A percentile compares a stretch with the other conserved stretches of the same genome.
These are phyloP conservation scores for Sicyos baderoa DNA, from an alignment of 306 rosid species.

Conservation along the genomic window DNA sequence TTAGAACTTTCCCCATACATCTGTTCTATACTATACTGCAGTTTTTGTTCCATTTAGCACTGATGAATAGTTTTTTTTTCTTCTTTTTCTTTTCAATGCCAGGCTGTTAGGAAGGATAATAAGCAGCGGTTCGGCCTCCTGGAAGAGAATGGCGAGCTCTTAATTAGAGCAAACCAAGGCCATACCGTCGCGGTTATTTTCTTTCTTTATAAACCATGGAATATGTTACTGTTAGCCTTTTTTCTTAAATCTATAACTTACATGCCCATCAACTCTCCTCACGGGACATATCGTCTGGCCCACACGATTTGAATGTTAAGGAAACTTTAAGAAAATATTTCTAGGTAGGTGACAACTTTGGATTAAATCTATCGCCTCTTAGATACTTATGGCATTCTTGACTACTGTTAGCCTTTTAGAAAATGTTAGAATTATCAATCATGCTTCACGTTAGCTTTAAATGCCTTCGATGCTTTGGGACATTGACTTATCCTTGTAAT, in stretches of 20 bases:
- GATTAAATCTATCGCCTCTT: too few species aligned
- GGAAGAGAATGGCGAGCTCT: slow-evolving; percentile 72
- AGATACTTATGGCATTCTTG: too few species aligned
- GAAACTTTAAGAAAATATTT: too few species aligned
- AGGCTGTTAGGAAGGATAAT: slow-evolving; percentile 81
- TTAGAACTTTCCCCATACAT: not conserved
- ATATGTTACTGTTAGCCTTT: not conserved
- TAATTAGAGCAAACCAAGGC: slow-evolving; percentile 92
- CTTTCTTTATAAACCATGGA: not conserved
- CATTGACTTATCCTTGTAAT: not conserved
- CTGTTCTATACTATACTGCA: too few species aligned
- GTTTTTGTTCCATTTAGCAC: not conserved
- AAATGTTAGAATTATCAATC: too few species aligned
- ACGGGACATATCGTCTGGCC: too few species aligned
- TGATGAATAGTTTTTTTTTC: slow-evolving; percentile 5
- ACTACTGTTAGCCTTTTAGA: too few species aligned
- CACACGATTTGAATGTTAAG: too few species aligned
- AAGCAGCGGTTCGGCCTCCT: slow-evolving; percentile 81
- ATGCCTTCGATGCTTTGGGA: not conserved
- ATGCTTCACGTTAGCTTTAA: not conserved
- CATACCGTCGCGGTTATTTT: slow-evolving; percentile 56
- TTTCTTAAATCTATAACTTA: too few species aligned
- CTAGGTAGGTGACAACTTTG: too few species aligned
- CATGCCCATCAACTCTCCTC: too few species aligned
- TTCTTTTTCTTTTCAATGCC: slow-evolving; percentile 18